Base-by-base conservation (phyloP, 305 asterid species). In the Solanum aculeatissimum region DNA sequence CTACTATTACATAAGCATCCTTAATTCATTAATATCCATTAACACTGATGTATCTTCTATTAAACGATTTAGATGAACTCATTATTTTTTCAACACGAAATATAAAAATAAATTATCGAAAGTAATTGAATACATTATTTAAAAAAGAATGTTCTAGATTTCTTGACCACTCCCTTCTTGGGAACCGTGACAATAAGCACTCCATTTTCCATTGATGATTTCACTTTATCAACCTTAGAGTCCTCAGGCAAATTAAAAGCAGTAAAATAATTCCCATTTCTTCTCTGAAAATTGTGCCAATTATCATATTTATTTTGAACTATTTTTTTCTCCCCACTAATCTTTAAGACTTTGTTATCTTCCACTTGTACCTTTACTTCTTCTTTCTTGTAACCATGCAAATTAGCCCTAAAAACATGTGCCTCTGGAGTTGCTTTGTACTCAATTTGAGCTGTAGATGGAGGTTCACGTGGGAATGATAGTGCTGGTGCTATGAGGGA, bases 361-460 rank as follows among this genome's bases (percentile, higher is more conserved):
- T 88, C 89, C 38, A 86, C 54, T 53, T 85, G 70, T 49, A 89
- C 87, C 78, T 55, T 79, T 54, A 89, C 82, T 53, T 89, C 91
- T 57, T 89, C 89, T 43, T 71, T 85, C 81, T 82, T 87, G 35
- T 83, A 55, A 6, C 89, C 91, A 5, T 85, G 89, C 15, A 88
- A 87, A 2, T 69, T 79, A 15, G 55, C 78, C 11, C 23, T 86
- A 82, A 88, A 86, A 32, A 88, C 14, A 79, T 86, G 66, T 2
- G 88, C 89, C 10, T 88, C 90, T 8, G 87, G 84, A 5, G 85
- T 83, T 62, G 49, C 87, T 71, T 53, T 84, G 80, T 87, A 88
- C 42, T 88, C 89, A 42, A 86, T n/a, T 16, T 71, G 40, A 3
- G 85, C 80, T 43, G 7, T 9, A 72, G 40, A 72, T 43, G 5